Evolutionary conservation across 805 yeast genomes (phyloP), one percentile per base, ranked within the genome.

Genomic region (Myxozyma neglecta): DNA sequence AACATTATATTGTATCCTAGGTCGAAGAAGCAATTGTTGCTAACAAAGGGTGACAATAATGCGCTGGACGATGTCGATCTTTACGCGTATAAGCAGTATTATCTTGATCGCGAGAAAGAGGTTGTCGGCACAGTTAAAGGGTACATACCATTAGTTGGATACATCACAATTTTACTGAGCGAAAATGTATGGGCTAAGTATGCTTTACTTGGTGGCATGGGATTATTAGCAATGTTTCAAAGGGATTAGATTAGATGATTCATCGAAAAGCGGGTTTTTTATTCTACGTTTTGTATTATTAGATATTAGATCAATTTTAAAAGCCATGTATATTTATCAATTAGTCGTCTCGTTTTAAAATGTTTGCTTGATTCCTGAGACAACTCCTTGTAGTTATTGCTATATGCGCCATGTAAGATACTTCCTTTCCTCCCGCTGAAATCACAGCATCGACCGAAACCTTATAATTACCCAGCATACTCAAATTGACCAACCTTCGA

Each of bases 21-120:
- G 14, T 34, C 59, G 3, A 53, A 46, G 24, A 57, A 68, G 46
- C 72, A 69, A 44, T 40, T 62, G 40, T 74, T 94, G 53, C 80
- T 94, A 63, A 94, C 99, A 1, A 94, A 94, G 74, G 99, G 99
- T 74, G 99, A 94, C 74, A 94, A 94, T 74, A 94, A 94, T 73
- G 89, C 92, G 3, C 86, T 88, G 56, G 96, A 94, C 75, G 99
- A 94, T 75, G 80, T 94, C 67, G 87, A 90, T 14, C 80, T 94
- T 50, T 94, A 94, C 72, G 88, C 91, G 1, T 81, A 83, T 66
- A 85, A 83, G 58, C 92, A 90, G 70, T 79, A 78, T 51, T 94
- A 94, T 70, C 78, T 94, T 70, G 85, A 89, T 69, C 85, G 92
- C 66, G 81, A 85, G 45, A 79, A 76, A 13, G 98, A 94, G 71